phyloP scores from a whole-genome alignment of 208 protist genomes.

The Perkinsela sp. region DNA sequence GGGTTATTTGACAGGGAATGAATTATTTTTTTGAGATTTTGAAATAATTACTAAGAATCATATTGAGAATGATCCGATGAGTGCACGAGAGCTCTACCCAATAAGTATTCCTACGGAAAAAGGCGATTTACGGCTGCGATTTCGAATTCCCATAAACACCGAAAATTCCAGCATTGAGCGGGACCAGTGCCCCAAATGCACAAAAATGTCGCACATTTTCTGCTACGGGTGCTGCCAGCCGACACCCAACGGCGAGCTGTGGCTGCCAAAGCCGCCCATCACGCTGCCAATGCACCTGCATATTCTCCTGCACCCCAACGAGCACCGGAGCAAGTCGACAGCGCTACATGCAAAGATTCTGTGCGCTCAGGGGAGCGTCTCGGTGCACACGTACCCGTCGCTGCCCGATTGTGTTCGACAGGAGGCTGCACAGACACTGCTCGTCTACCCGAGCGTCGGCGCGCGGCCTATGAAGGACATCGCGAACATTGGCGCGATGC shows the following conservation, averaged over 20 bases:
- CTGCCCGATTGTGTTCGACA: constrained; percentile 8
- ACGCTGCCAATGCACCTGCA: constrained; percentile 40
- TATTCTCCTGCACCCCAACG: constrained; percentile 51
- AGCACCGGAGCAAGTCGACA: constrained; percentile 65
- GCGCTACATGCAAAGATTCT: constrained; percentile 59
- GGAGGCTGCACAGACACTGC: constrained; percentile 21
- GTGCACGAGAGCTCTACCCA: no score
- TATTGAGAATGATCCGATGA: no score
- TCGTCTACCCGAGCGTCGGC: constrained; percentile 48
- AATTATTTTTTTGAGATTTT: no score
- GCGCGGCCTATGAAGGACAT: constrained; percentile 31
- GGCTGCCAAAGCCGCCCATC: constrained; percentile 10
- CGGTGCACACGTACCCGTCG: constrained; percentile 26
- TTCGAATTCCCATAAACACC: no score
- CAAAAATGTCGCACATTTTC: not conserved
- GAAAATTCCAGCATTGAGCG: no score
- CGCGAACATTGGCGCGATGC: constrained; percentile 24
- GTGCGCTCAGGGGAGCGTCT: constrained; percentile 44
- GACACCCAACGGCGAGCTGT: not conserved
- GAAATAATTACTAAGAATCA: no score
- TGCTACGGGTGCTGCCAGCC: not conserved
- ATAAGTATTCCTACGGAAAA: no score
- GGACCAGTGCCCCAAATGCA: not conserved
- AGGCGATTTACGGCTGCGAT: no score
- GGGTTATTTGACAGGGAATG: no score